phyloP scores from a whole-genome alignment of 2,329 filamentous ascomycete species.

The Colletotrichum siamense region DNA sequence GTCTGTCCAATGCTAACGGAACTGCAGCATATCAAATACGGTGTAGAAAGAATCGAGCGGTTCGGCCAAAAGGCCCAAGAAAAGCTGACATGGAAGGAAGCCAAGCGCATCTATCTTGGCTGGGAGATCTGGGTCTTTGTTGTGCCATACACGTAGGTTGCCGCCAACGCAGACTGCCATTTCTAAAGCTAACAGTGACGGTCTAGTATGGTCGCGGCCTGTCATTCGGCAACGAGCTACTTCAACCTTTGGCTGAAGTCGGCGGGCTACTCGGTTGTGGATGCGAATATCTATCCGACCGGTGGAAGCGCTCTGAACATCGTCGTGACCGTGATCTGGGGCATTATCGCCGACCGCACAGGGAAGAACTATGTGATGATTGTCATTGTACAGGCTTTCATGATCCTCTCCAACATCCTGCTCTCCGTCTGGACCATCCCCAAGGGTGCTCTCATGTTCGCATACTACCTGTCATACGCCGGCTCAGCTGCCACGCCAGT shows the following conservation, averaged over 20 bases:
- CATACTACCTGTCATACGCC: constrained; percentile 27
- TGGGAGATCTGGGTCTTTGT: constrained; percentile 25
- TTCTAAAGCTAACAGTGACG: neutral
- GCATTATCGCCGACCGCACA: constrained; percentile 25
- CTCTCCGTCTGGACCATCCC: constrained; percentile 28
- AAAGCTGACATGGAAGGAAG: constrained; percentile 12
- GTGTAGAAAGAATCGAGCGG: constrained; percentile 25
- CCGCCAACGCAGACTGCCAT: neutral
- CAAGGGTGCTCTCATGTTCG: constrained; percentile 21
- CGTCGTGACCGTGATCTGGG: constrained; percentile 17
- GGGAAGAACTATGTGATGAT: constrained; percentile 22
- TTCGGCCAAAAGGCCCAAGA: constrained; percentile 24
- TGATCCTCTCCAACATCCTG: constrained; percentile 26
- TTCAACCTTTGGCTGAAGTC: constrained; percentile 45
- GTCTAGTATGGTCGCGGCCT: constrained; percentile 18
- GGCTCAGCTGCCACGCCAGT: constrained; percentile 26
- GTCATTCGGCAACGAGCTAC: constrained; percentile 18
- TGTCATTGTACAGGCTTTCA: constrained; percentile 12
- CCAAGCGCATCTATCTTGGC: constrained; percentile 19
- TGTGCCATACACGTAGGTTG: constrained; percentile 24
- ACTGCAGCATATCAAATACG: constrained; percentile 18
- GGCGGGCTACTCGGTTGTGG: constrained; percentile 51
- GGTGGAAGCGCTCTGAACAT: constrained; percentile 18
- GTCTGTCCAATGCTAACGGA: neutral
- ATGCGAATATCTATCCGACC: constrained; percentile 51